Base-by-base conservation (phyloP, 768 basidiomycete species). In the Calvatia gigantea region DNA sequence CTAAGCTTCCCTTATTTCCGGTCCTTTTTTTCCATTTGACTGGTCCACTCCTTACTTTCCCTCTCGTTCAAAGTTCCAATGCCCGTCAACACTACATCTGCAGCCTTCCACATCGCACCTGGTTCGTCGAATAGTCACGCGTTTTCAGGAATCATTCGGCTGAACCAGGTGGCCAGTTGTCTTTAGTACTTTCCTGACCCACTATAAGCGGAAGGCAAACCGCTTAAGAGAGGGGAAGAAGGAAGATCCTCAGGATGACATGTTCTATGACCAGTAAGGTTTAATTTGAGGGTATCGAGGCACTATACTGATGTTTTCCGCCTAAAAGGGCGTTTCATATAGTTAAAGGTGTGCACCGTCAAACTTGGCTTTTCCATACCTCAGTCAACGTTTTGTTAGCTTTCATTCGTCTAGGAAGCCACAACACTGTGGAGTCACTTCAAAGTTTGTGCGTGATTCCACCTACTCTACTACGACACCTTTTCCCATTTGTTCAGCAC, bases 381-480 rank as follows among this genome's bases (percentile, higher is more conserved):
- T 42, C 41, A 11, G 19, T 6, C 5, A 21, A 42, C 21, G 8
- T 7, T 23, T 14, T 14, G n/a, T 35, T 32, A 76, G 79, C 84
- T 0, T 90, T 90, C 66, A 81, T 89, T 38, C 77, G 83, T 46
- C 69, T 86, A 17, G 82, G 82, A 5, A 84, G 83, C 0, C 70
- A 75, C 42, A 85, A 89, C 64, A 87, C 84, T 0, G 75, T 89
- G 32, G 86, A 89, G 61, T 86, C 84, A n/a, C 74, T 88, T 1
- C 87, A 88, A 62, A 73, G 74, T 15, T 87, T 87, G 82, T 83
- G 58, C 46, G 78, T 66, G 32, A 14, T 23, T 15, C 9, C 23
- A 14, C 29, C 43, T 44, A 27, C 11, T 43, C 31, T n/a, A 5
- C 32, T 25, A 15, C 28, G 38, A 11, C n/a, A 23, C 12, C 7